Conservation (phyloP, 2,329 filamentous ascomycete species). For the Colletotrichum paranaense region DNA sequence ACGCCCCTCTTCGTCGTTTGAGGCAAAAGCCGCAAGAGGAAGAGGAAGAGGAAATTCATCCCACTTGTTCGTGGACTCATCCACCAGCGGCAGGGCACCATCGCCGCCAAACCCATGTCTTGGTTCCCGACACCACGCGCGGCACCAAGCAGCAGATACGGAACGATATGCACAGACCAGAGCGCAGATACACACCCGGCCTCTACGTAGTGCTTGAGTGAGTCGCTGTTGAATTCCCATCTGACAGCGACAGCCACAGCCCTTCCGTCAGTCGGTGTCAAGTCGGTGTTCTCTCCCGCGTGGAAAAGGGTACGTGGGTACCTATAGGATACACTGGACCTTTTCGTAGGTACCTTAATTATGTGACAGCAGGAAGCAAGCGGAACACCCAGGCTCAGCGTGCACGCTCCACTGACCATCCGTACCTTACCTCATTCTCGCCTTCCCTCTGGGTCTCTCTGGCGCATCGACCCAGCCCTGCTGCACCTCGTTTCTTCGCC, state of each 20-base stretch:
- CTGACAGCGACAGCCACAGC: background rate
- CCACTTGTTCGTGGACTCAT: constrained; percentile 19
- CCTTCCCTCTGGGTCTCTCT: background rate
- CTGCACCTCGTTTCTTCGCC: constrained; percentile 16
- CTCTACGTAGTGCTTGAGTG: background rate
- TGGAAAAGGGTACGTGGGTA: background rate
- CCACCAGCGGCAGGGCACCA: constrained; percentile 12
- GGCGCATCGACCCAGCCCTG: constrained; percentile 18
- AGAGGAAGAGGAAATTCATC: constrained; percentile 14
- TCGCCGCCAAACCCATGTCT: constrained; percentile 28
- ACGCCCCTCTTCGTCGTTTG: background rate
- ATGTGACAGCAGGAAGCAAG: background rate
- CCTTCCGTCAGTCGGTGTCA: constrained; percentile 7
- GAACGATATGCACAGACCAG: constrained; percentile 14
- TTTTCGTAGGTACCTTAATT: background rate
- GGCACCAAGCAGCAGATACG: background rate
- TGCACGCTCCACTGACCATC: constrained; percentile 17
- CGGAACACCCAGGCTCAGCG: background rate
- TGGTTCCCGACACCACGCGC: constrained; percentile 1
- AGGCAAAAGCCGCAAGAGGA: background rate
- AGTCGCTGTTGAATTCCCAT: background rate
- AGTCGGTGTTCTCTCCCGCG: constrained; percentile 24
- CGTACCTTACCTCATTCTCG: constrained; percentile 25
- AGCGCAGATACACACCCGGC: background rate
- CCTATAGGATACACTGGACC: background rate